Evolutionary conservation across 345 rosid genomes (phyloP), one percentile per base, ranked within the genome.

Genomic region (Aquilaria yunnanensis): DNA sequence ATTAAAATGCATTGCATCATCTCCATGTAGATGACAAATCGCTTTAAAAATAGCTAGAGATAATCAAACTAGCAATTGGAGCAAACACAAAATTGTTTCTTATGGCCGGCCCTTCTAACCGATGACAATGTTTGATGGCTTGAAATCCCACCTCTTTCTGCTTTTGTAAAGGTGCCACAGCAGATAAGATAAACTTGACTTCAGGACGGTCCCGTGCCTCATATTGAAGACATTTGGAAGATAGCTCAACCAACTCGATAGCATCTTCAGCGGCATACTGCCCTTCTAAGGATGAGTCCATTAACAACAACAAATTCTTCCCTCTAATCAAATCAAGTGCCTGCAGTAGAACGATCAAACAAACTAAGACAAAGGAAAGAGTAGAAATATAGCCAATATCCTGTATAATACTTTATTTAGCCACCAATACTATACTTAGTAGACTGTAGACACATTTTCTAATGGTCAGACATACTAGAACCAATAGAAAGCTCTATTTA

Each of bases 241-340:
- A 82, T 32, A 86, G 73, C 45, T 83, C 87, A 50, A 86, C 87
- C 75, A 86, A 73, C 47, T 60, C 78, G 2, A 67, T 65, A 32
- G 87, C 89, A 64, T 83, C 86, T 60, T 83, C 92, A 73, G 80
- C 78, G 4, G 79, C 79, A 73, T 83, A 86, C 70, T 83, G 87
- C 47, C 89, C 92, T 78, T 83, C 87, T 66, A 86, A 72, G 57
- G 89, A 86, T 41, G 92, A 86, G 73, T 86, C 92, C 82, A 81
- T 78, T 34, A 86, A 70, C 62, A 86, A 62, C 50, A 75, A 69
- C 6, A 79, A 54, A 72, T 83, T 86, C 71, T 83, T 77, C 47
- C 84, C 92, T 62, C 87, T 75, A 67, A 86, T 83, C 72, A 86
- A 65, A 73, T 86, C 92, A 70, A 86, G 55, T 49, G 87, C 92